Conservation (phyloP, 2,329 filamentous ascomycete genomes). For the Colletotrichum gloeosporioides region DNA sequence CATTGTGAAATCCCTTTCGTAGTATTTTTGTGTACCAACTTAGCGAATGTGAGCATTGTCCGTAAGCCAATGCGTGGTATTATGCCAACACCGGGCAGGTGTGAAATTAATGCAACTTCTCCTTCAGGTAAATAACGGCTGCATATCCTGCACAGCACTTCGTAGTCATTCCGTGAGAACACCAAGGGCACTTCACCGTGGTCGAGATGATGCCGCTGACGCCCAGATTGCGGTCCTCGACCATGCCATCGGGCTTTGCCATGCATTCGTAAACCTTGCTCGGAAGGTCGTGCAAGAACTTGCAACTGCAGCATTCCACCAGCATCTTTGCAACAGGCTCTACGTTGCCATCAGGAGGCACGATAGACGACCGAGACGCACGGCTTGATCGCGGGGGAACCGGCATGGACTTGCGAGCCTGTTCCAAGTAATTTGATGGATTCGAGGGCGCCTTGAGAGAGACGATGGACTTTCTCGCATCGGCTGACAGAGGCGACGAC, state of each 20-base stretch:
- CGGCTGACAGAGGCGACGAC: neutral
- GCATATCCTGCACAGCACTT: slow-evolving; percentile 73
- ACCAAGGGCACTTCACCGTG: slow-evolving; percentile 74
- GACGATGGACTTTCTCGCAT: neutral
- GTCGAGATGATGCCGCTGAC: slow-evolving; percentile 64
- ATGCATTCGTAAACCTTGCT: slow-evolving; percentile 69
- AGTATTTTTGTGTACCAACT: neutral
- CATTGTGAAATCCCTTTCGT: neutral
- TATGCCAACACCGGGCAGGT: neutral
- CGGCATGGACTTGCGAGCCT: slow-evolving; percentile 16
- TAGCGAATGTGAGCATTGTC: neutral
- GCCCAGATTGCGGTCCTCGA: slow-evolving; percentile 55
- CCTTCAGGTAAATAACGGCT: slow-evolving; percentile 69
- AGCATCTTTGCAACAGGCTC: slow-evolving; percentile 66
- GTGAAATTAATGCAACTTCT: slow-evolving; percentile 57
- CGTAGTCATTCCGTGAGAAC: slow-evolving; percentile 72
- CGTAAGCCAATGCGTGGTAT: neutral
- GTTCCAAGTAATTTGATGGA: slow-evolving; percentile 12
- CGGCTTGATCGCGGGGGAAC: slow-evolving; percentile 1
- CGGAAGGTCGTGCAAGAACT: slow-evolving; percentile 70
- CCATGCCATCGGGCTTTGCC: slow-evolving; percentile 61
- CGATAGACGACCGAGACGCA: slow-evolving; percentile 4
- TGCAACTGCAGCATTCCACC: slow-evolving; percentile 69
- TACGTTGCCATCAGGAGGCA: slow-evolving; percentile 2
- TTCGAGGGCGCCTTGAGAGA: neutral